Evolutionary conservation across 495 filamentous ascomycete genomes (phyloP), one percentile per base, ranked within the genome.

Genomic region (Oleoguttula mirabilis): DNA sequence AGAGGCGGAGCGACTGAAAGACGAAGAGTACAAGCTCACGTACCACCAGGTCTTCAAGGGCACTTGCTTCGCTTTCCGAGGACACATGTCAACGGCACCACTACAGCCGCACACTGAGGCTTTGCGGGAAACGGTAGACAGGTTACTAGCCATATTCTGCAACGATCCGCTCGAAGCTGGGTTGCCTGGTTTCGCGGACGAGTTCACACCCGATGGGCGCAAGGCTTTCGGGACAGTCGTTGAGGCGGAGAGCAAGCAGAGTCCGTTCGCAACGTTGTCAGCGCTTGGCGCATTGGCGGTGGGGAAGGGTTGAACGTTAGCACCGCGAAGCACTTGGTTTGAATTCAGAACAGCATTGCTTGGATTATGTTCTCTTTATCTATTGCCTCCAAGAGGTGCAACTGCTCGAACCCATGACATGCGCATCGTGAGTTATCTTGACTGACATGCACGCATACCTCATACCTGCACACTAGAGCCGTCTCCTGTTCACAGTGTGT

Each of bases 241-340:
- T 69, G 84, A 80, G 35, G 88, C 95, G 42, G 96, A 96, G 90
- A 81, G 84, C 45, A 92, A 96, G 65, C 46, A 65, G 45, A 84
- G 93, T n/a, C n/a, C n/a, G n/a, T n/a, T n/a, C n/a, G n/a, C n/a
- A n/a, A n/a, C n/a, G n/a, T n/a, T n/a, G n/a, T n/a, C n/a, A n/a
- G n/a, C n/a, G n/a, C n/a, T n/a, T n/a, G n/a, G n/a, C n/a, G n/a
- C n/a, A n/a, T n/a, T n/a, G n/a, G n/a, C n/a, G n/a, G n/a, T n/a
- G n/a, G n/a, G n/a, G n/a, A n/a, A n/a, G n/a, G n/a, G n/a, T n/a
- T n/a, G n/a, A n/a, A n/a, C n/a, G n/a, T n/a, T n/a, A n/a, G n/a
- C n/a, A n/a, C n/a, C n/a, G n/a, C n/a, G n/a, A n/a, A n/a, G n/a
- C n/a, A n/a, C n/a, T n/a, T n/a, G n/a, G n/a, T n/a, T n/a, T n/a